Evolutionary conservation across 257 asterid species (phyloP), one percentile per base, ranked within the genome.

Genomic region (Solanum neorickii): DNA sequence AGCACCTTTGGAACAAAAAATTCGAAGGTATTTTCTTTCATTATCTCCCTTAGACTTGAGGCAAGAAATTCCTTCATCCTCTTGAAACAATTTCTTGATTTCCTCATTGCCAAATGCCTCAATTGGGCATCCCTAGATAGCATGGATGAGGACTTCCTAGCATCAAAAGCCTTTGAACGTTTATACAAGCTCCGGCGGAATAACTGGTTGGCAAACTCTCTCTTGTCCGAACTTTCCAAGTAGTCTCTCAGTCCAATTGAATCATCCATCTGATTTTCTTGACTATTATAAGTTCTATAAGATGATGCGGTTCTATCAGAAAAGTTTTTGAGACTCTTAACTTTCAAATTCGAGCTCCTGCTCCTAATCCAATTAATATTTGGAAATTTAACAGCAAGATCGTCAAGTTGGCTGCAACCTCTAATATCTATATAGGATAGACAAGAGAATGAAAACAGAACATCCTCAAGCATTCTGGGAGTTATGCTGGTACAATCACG

Each of bases 101-200:
- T 96, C 91, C 94, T 97, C 93, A 96, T 91, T 65, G 99, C 93
- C 94, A 94, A 92, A 52, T 93, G 98, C 93, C 98, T 95, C 90
- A 97, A 86, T 83, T 95, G 98, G 78, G 99, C 98, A 91, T 97
- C 99, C 91, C 99, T 94, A 66, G 99, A 96, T 72, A 95, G 92
- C 85, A 97, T 96, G 85, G 98, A 91, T 8, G 99, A 95, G 86
- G 98, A 95, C 92, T 95, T 96, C 86, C 98, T 89, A 90, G 99
- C 98, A 92, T 96, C 99, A 89, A 92, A 96, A 87, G 94, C 95
- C 90, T 97, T 97, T 62, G 99, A 93, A 70, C 99, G 95, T 91
- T 94, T 97, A 88, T 97, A 97, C 92, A 97, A 92, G 92, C 99
- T 97, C 87, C 96, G 98, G 15, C 94, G 96, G 89, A 97, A 97